Evolutionary conservation across 306 rosid genomes (phyloP).

Genomic region (Casuarina cunninghamiana): DNA sequence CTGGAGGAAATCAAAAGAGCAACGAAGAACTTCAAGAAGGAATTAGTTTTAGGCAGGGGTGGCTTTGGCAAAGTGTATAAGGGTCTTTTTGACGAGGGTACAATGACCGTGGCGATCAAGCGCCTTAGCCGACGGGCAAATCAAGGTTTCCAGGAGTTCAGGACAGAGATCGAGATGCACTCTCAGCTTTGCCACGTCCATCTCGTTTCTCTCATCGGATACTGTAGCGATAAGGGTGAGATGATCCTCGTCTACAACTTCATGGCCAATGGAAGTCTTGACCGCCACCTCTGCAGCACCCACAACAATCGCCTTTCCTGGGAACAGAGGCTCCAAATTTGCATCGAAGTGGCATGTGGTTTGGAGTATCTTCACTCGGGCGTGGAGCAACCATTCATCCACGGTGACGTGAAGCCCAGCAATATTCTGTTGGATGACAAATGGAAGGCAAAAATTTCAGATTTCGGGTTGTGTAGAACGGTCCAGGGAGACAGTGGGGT

Average conservation of each 20-base stretch:
- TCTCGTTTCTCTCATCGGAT: background rate
- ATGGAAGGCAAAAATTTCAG: background rate
- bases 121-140: no score
- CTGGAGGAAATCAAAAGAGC: no score
- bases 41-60: no score
- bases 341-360: background rate
- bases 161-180: background rate
- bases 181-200: background rate
- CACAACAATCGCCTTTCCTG: background rate
- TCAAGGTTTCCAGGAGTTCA: background rate
- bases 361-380: background rate
- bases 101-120: conserved; percentile 23
- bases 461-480: background rate
- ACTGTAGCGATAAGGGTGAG: background rate
- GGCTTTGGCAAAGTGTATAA: no score
- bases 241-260: background rate
- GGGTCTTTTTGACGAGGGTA: no score
- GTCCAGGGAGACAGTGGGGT: background rate
- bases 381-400: background rate
- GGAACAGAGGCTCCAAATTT: background rate
- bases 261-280: background rate
- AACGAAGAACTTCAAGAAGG: no score
- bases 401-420: conserved; percentile 1
- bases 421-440: background rate
- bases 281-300: background rate